Percentiles rank a stretch among this genome's conserved stretches.
Evolutionary conservation across 371 early-diverging fungal genomes (phyloP).

Genomic region (Mortierella sp.): DNA sequence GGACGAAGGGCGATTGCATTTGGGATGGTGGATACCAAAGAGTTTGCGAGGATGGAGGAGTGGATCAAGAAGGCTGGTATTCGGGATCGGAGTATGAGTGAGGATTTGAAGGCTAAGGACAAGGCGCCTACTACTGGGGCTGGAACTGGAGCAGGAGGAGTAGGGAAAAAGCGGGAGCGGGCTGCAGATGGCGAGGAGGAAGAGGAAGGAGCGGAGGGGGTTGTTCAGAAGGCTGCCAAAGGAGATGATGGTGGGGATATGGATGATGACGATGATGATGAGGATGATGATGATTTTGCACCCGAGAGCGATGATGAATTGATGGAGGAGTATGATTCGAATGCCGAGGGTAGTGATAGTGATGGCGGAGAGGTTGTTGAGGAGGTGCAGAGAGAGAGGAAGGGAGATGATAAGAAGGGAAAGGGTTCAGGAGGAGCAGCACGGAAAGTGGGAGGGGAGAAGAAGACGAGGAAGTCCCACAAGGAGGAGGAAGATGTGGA

Average conservation of each 20-base stretch:
- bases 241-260: slow-evolving; percentile 20
- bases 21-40: slow-evolving; percentile 55
- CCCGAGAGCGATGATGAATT: slow-evolving; percentile 53
- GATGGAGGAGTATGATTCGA: slow-evolving; percentile 54
- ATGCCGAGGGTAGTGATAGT: slow-evolving; percentile 24
- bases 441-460: slow-evolving; percentile 4
- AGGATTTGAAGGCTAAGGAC: slow-evolving; percentile 56
- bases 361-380: slow-evolving; percentile 19
- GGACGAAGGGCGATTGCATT: slow-evolving; percentile 36
- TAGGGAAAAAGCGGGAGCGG: slow-evolving; percentile 41
- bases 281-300: slow-evolving; percentile 56
- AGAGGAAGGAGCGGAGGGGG: slow-evolving; percentile 11
- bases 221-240: not conserved
- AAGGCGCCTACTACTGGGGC: slow-evolving; percentile 19
- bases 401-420: not conserved
- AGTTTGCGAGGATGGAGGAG: slow-evolving; percentile 47
- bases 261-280: slow-evolving; percentile 49
- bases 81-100: slow-evolving; percentile 53
- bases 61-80: slow-evolving; percentile 55
- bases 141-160: not conserved
- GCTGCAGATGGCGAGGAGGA: slow-evolving; percentile 34
- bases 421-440: not conserved
- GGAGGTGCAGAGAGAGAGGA: not conserved
- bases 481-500: slow-evolving; percentile 20
- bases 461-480: slow-evolving; percentile 16